Conservation (phyloP, 1,284 basidiomycete species). For the Phellopilus nigrolimitatus region DNA sequence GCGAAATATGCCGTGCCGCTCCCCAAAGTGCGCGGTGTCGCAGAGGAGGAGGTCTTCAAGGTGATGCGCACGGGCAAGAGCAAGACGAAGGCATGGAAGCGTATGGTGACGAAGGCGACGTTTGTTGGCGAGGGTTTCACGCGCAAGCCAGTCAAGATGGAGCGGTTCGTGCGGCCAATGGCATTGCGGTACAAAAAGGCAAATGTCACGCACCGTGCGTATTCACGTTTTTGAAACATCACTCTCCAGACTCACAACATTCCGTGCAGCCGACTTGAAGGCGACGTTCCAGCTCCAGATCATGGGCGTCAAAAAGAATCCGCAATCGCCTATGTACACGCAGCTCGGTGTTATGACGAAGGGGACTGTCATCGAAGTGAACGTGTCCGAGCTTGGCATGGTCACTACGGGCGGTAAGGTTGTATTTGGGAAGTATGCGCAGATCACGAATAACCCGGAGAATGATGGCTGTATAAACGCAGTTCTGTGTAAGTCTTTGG, state of each 20-base stretch:
- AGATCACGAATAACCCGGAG: slow-evolving; percentile 95
- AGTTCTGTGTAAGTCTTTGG: slow-evolving; percentile 65
- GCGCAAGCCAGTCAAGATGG: slow-evolving; percentile 98
- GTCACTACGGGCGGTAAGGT: slow-evolving; percentile 98
- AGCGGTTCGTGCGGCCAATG: slow-evolving; percentile 97
- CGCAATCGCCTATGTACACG: slow-evolving; percentile 97
- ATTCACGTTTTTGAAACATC: slow-evolving; percentile 2
- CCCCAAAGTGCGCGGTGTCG: slow-evolving; percentile 96
- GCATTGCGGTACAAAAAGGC: slow-evolving; percentile 97
- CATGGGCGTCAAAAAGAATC: slow-evolving; percentile 98
- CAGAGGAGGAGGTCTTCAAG: slow-evolving; percentile 99
- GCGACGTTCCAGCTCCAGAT: slow-evolving; percentile 99
- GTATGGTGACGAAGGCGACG: slow-evolving; percentile 99
- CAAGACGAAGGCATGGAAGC: slow-evolving; percentile 97
- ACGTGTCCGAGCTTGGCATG: slow-evolving; percentile 95
- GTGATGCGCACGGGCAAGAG: slow-evolving; percentile 98
- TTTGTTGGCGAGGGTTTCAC: slow-evolving; percentile 99
- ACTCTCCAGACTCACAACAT: slow-evolving; percentile 16
- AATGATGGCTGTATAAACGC: slow-evolving; percentile 97
- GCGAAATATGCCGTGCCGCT: slow-evolving; percentile 96
- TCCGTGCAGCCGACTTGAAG: slow-evolving; percentile 79
- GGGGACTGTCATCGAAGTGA: slow-evolving; percentile 98
- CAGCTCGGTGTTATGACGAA: slow-evolving; percentile 96
- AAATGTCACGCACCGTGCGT: slow-evolving; percentile 96
- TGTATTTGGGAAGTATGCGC: slow-evolving; percentile 90